Conservation (phyloP, 257 asterid genomes). For the Jasminum sambac region DNA sequence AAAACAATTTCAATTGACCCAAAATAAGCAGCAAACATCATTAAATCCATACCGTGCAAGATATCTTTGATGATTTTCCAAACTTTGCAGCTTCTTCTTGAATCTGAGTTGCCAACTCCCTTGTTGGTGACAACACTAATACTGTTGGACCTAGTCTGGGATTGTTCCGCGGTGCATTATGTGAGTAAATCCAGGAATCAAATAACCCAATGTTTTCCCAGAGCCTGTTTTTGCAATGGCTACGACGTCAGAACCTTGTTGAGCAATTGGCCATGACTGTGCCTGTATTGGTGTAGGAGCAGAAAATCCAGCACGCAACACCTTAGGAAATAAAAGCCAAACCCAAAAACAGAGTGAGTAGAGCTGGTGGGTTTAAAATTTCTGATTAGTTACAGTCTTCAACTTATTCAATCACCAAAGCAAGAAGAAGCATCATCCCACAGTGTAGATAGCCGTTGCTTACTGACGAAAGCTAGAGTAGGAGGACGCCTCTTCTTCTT, state of each 20-base stretch:
- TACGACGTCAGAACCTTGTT: conserved; percentile 86
- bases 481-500: conserved; percentile 94
- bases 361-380: conserved; percentile 35
- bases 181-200: conserved; percentile 88
- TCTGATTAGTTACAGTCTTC: conserved; percentile 34
- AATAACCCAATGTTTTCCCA: conserved; percentile 94
- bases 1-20: background rate
- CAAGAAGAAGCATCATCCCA: conserved; percentile 88
- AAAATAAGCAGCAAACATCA: background rate
- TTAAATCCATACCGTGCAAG: conserved; percentile 75
- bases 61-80: conserved; percentile 79
- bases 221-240: conserved; percentile 99
- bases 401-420: conserved; percentile 53
- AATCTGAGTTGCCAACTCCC: conserved; percentile 98
- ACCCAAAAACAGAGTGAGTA: conserved; percentile 43
- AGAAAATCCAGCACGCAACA: conserved; percentile 81
- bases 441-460: conserved; percentile 59
- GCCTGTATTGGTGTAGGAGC: conserved; percentile 99
- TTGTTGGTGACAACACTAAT: conserved; percentile 91
- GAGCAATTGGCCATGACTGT: conserved; percentile 97
- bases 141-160: conserved; percentile 90
- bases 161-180: conserved; percentile 59
- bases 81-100: conserved; percentile 93
- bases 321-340: conserved; percentile 60
- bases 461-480: conserved; percentile 74